Base-by-base conservation (phyloP, 2,329 filamentous ascomycete genomes). In the Eutypella sp. region DNA sequence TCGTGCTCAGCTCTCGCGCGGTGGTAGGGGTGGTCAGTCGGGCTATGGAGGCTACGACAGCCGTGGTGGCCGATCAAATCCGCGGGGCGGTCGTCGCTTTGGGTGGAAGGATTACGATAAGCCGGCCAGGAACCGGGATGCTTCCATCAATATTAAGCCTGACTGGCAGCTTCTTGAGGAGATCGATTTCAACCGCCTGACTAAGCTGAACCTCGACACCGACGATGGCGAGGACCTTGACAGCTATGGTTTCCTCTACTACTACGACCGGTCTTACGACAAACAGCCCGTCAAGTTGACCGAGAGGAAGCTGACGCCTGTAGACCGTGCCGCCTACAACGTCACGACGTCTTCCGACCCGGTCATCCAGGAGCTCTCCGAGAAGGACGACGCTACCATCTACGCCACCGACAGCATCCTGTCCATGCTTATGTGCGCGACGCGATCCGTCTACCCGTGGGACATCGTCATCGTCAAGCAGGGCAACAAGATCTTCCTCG, bases 101-200 rank as follows among this genome's bases (percentile, higher is more conserved):
- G 93, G 93, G 66, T 97, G 93, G 92, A 95, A 93, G 73, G 93
- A 99, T 67, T 96, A 90, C 67, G 93, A 99, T 75, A 97, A 97
- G 83, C 93, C 93, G 50, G 82, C 92, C 68, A 85, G 93, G 62
- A 96, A 95, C 72, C 88, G 93, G 50, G 93, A 99, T 73, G 87
- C 92, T 10, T 96, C 90, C 29, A 89, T 99, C 64, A 92, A 92
- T 73, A 90, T 97, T 70, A 95, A 95, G 72, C 82, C 91, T 19
- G 91, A 96, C 67, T 99, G 93, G 93, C 80, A 83, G 63, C 81
- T 99, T 73, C 76, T 96, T 61, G 93, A 99, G 74, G 93, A 99
- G 78, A 96, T 99, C 67, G 93, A 99, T 70, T 99, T 95, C 74
- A 92, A 89, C 74, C 87, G 93, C 57, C 81, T 99, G 57, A 79